Evolutionary conservation across 164 flowering plant species (phyloP).

Genomic region (Magnolia changhungtana): DNA sequence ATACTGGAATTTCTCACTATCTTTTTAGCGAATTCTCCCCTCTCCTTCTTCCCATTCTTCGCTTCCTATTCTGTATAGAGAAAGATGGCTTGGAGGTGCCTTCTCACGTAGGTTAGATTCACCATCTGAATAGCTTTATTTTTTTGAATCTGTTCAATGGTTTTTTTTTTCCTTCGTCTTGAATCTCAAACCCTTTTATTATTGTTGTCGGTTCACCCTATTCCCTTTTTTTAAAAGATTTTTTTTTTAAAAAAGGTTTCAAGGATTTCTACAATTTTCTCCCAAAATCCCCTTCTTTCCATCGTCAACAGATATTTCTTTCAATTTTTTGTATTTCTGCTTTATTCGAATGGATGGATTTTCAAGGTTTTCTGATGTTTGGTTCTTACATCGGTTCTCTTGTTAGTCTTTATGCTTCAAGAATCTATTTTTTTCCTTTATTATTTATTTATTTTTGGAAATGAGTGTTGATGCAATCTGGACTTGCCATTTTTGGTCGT

Average conservation of each 20-base stretch:
- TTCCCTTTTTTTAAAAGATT: too few species aligned
- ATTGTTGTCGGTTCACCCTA: background rate
- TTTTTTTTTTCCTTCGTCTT: background rate
- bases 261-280: background rate
- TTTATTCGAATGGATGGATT: too few species aligned
- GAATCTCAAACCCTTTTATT: background rate
- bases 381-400: background rate
- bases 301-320: too few species aligned
- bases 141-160: background rate
- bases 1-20: background rate
- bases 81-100: conserved; percentile 3
- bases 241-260: too few species aligned
- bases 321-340: too few species aligned
- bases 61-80: background rate
- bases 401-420: background rate
- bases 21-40: background rate
- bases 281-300: background rate
- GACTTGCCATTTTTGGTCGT: too few species aligned
- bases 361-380: too few species aligned
- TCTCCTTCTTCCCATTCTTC: background rate
- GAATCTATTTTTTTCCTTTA: too few species aligned
- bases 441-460: too few species aligned
- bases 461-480: too few species aligned
- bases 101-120: background rate
- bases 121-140: background rate